phyloP scores from a whole-genome alignment of 163 green algal species.

The Prototheca stagnorum region DNA sequence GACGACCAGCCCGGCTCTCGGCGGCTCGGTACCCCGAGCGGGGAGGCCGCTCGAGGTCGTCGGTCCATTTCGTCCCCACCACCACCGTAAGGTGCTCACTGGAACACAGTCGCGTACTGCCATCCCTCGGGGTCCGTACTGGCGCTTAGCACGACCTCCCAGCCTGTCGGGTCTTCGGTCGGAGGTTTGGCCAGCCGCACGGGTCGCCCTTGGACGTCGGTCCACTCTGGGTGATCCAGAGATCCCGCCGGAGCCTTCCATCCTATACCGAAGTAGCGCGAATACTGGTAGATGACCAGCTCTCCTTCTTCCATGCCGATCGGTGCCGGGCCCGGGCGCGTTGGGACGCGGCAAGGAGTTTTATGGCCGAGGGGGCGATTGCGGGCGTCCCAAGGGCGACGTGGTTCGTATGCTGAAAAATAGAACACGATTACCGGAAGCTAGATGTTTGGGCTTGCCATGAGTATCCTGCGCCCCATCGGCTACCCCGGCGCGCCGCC shows the following conservation, averaged over 20 bases:
- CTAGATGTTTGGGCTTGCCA: too few relatives aligned
- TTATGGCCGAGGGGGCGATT: too few relatives aligned
- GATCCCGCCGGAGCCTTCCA: slow-evolving; percentile 11
- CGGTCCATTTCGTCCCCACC: background rate
- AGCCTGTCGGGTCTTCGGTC: background rate
- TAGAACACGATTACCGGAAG: too few relatives aligned
- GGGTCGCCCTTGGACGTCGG: slow-evolving; percentile 7
- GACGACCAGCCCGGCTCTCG: too few relatives aligned
- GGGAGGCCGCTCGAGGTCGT: background rate
- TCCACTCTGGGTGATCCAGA: slow-evolving; percentile 26
- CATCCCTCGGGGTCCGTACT: slow-evolving; percentile 31
- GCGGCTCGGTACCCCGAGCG: too few relatives aligned
- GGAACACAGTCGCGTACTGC: slow-evolving; percentile 35
- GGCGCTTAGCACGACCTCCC: slow-evolving; percentile 12
- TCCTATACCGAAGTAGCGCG: slow-evolving; percentile 10
- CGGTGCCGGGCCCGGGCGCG: too few relatives aligned
- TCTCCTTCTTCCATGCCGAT: too few relatives aligned
- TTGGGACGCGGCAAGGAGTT: too few relatives aligned
- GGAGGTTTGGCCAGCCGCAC: slow-evolving; percentile 1
- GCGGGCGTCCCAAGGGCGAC: too few relatives aligned
- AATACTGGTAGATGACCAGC: slow-evolving; percentile 22
- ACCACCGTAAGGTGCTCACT: slow-evolving; percentile 13
- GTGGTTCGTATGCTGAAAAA: too few relatives aligned
- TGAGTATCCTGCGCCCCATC: too few relatives aligned
- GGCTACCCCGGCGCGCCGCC: too few relatives aligned